phyloP scores from a whole-genome alignment of 176 grass and related monocot species.

The Bolboschoenus planiculmis region DNA sequence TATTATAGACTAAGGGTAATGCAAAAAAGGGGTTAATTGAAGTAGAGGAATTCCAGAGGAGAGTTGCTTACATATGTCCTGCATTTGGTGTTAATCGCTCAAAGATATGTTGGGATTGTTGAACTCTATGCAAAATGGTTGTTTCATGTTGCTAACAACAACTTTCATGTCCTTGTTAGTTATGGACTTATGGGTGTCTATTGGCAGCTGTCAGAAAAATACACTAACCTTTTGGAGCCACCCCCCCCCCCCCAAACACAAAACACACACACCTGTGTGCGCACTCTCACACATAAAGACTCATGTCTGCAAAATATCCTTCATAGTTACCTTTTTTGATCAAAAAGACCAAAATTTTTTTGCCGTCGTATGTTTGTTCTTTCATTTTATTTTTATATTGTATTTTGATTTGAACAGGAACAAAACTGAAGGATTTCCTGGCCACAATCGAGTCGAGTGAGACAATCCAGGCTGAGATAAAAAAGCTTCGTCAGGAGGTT shows the following conservation, averaged over 20 bases:
- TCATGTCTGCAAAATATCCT: neutral
- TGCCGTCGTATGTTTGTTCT: neutral
- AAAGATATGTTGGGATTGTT: neutral
- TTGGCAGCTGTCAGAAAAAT: neutral
- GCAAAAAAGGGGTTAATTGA: neutral
- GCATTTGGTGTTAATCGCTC: neutral
- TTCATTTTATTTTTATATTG: constrained; percentile 6
- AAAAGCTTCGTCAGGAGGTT: constrained; percentile 76
- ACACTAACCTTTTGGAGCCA: neutral
- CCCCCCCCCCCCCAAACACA: neutral
- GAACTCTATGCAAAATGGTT: neutral
- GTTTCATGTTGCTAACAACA: neutral
- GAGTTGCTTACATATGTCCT: neutral
- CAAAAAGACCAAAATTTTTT: neutral
- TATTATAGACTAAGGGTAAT: neutral
- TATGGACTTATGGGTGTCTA: neutral
- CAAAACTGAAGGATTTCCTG: constrained; percentile 95
- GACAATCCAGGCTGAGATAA: constrained; percentile 71
- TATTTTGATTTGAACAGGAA: constrained; percentile 42
- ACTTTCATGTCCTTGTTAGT: neutral
- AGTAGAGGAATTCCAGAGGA: neutral
- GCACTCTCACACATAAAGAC: neutral
- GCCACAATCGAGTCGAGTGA: constrained; percentile 69
- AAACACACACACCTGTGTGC: neutral
- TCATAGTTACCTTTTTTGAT: neutral